phyloP scores from a whole-genome alignment of 495 filamentous ascomycete genomes.

The Penicillium mononematosum region DNA sequence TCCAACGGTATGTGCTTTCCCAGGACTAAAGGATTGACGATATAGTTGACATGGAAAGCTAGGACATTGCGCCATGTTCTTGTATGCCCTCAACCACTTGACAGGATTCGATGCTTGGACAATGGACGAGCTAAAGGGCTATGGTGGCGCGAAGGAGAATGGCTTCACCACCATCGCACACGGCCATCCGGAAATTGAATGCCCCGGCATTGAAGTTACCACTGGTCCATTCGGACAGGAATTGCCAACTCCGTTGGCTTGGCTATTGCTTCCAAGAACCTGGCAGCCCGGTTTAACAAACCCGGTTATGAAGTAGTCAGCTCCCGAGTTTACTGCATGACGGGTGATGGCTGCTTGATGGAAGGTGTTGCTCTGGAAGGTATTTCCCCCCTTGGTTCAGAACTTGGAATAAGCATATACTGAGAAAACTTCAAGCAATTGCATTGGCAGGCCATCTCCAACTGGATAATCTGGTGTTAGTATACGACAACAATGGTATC shows the following conservation, averaged over 20 bases:
- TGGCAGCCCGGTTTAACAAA: slow-evolving; percentile 50
- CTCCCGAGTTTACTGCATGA: slow-evolving; percentile 51
- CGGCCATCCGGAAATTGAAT: slow-evolving; percentile 51
- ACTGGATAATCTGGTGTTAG: slow-evolving; percentile 50
- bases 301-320: slow-evolving; percentile 45
- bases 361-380: slow-evolving; percentile 54
- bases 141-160: slow-evolving; percentile 42
- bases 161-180: slow-evolving; percentile 28
- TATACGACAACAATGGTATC: slow-evolving; percentile 58
- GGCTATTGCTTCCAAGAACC: slow-evolving; percentile 54
- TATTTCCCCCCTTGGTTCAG: background rate
- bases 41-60: no score
- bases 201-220: slow-evolving; percentile 53
- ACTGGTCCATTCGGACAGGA: slow-evolving; percentile 57
- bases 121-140: slow-evolving; percentile 48
- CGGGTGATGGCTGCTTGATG: slow-evolving; percentile 54
- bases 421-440: slow-evolving; percentile 29
- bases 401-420: no score
- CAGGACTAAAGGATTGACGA: no score
- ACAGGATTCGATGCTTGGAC: slow-evolving; percentile 50
- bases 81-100: slow-evolving; percentile 49
- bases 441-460: slow-evolving; percentile 51
- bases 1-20: slow-evolving; percentile 39
- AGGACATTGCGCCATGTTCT: slow-evolving; percentile 43
- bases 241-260: slow-evolving; percentile 57